A percentile compares a stretch with the other conserved stretches of the same genome.
Conservation (phyloP, 495 filamentous ascomycete species). For the Letharia lupina region DNA sequence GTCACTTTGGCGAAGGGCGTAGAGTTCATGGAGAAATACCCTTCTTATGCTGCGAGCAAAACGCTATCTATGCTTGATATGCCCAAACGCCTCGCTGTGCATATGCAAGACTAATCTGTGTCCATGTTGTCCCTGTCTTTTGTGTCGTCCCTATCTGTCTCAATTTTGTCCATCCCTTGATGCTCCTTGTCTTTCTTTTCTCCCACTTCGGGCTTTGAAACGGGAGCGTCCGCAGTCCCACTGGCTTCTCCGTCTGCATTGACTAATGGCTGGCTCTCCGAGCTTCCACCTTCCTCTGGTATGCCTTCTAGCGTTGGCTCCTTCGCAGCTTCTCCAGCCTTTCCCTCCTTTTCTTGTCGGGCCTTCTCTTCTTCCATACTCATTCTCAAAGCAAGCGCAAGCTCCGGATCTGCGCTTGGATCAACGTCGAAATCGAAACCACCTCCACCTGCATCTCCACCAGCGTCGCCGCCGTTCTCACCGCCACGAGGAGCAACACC, state of each 20-base stretch:
- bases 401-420: slow-evolving; percentile 77
- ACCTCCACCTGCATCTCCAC: slow-evolving; percentile 50
- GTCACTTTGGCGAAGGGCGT: background rate
- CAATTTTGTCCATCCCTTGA: slow-evolving; percentile 43
- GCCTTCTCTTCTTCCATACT: slow-evolving; percentile 97
- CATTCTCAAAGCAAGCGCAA: slow-evolving; percentile 93
- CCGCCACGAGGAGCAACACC: slow-evolving; percentile 40
- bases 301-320: slow-evolving; percentile 69
- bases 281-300: slow-evolving; percentile 63
- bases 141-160: slow-evolving; percentile 50
- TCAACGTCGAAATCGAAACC: slow-evolving; percentile 69
- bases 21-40: background rate
- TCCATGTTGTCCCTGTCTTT: slow-evolving; percentile 81
- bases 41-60: slow-evolving; percentile 1
- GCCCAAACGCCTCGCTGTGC: slow-evolving; percentile 23
- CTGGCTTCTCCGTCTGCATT: slow-evolving; percentile 60
- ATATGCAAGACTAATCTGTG: slow-evolving; percentile 46
- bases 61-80: slow-evolving; percentile 15
- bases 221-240: slow-evolving; percentile 40
- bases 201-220: slow-evolving; percentile 28
- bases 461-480: slow-evolving; percentile 39
- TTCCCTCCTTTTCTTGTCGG: slow-evolving; percentile 75
- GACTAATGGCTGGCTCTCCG: slow-evolving; percentile 50
- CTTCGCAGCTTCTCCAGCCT: slow-evolving; percentile 56
- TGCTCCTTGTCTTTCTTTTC: slow-evolving; percentile 57